Conservation (phyloP, 208 protist genomes). For the Zelonia costaricensis region DNA sequence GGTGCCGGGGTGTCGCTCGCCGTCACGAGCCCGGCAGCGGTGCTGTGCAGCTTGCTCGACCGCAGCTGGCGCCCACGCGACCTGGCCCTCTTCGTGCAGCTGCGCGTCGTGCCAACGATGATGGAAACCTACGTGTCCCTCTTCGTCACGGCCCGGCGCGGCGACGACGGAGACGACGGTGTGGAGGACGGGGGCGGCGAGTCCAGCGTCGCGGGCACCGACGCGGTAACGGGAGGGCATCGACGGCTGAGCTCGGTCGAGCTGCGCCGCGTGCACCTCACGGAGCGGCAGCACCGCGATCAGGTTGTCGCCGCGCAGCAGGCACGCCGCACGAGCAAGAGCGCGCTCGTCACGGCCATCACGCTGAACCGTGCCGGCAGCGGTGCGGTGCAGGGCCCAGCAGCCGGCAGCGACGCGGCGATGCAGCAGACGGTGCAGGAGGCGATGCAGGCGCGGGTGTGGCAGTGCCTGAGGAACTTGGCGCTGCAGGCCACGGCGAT, state of each 20-base stretch:
- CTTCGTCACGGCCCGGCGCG: constrained; percentile 24
- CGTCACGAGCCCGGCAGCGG: constrained; percentile 23
- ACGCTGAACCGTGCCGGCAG: constrained; percentile 10
- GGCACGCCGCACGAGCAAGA: constrained; percentile 26
- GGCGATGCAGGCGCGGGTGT: constrained; percentile 28
- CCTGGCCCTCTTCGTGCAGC: constrained; percentile 52
- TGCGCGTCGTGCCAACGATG: constrained; percentile 43
- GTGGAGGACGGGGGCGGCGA: background rate
- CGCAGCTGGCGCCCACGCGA: constrained; percentile 65
- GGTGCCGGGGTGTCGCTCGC: background rate
- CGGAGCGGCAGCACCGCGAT: constrained; percentile 27
- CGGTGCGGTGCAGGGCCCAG: background rate
- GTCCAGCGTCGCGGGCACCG: too few relatives aligned
- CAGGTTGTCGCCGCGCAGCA: constrained; percentile 24
- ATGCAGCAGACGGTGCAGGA: constrained; percentile 21
- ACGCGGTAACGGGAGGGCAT: background rate
- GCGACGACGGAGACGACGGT: background rate
- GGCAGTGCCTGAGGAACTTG: constrained; percentile 17
- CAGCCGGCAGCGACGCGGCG: background rate
- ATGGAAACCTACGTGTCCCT: constrained; percentile 59
- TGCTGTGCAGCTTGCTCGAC: constrained; percentile 62
- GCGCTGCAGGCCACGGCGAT: constrained; percentile 28
- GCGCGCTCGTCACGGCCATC: constrained; percentile 9
- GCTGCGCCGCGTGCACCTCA: constrained; percentile 20
- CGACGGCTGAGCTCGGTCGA: constrained; percentile 5